Percentiles rank a stretch among this genome's conserved stretches.
Conservation (phyloP, 1,284 basidiomycete genomes). For the Apiotrichum gracile region DNA sequence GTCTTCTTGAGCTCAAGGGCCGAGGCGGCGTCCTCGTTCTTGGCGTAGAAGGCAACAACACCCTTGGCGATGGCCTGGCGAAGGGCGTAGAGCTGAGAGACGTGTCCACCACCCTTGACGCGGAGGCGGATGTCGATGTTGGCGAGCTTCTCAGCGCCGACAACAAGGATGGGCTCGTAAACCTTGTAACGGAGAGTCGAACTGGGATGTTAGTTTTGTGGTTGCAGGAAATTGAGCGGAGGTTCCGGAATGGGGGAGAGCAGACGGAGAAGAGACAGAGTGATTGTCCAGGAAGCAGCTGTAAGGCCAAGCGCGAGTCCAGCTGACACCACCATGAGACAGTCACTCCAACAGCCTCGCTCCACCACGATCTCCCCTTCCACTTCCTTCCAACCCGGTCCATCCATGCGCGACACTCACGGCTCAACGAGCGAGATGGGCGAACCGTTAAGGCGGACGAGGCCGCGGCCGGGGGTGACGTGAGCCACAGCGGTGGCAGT, state of each 20-base stretch:
- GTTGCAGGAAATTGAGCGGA: no score
- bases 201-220: conserved; percentile 26
- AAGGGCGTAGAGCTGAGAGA: conserved; percentile 97
- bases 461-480: conserved; percentile 92
- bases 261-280: no score
- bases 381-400: not conserved
- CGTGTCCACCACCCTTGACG: conserved; percentile 99
- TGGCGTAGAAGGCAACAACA: conserved; percentile 93
- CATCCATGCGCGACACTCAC: conserved; percentile 30
- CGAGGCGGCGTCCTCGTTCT: conserved; percentile 96
- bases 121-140: conserved; percentile 94
- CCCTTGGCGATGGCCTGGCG: conserved; percentile 99
- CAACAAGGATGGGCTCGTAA: conserved; percentile 90
- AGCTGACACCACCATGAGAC: no score
- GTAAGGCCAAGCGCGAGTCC: no score
- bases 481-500: conserved; percentile 95
- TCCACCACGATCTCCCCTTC: not conserved
- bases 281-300: no score
- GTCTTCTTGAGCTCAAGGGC: conserved; percentile 96
- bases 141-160: conserved; percentile 76
- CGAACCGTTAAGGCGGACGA: conserved; percentile 94
- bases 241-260: no score
- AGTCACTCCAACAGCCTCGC: no score
- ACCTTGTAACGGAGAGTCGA: conserved; percentile 97
- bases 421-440: conserved; percentile 93